These are phyloP conservation scores for Astrothelium macrocarpum DNA, from an alignment of 495 filamentous ascomycete species.

Conservation along the genomic window DNA sequence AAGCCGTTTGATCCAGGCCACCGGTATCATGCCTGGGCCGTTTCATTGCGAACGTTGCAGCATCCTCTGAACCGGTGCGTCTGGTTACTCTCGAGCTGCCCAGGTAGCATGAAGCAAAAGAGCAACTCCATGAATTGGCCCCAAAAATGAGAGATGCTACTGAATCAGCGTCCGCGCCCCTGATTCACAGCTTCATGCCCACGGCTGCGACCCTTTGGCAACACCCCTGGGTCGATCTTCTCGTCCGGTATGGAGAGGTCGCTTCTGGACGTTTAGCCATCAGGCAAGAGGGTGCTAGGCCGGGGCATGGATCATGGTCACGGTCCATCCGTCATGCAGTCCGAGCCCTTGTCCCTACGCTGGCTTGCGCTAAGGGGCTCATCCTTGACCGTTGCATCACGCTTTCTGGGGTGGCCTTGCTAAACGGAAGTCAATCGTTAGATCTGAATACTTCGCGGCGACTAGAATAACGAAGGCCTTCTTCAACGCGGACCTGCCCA, in stretches of 20 bases:
- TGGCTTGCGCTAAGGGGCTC: neutral
- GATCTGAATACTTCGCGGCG: neutral
- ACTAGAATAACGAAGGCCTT: neutral
- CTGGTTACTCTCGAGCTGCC: too few relatives aligned
- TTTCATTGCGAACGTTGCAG: neutral
- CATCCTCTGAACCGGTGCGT: neutral
- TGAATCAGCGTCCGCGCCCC: too few relatives aligned
- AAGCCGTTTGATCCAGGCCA: neutral
- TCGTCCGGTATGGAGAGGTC: neutral
- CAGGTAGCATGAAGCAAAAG: too few relatives aligned
- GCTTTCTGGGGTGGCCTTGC: neutral
- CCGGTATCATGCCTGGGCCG: neutral
- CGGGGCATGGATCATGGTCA: neutral
- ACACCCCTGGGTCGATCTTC: neutral
- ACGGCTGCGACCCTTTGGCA: neutral
- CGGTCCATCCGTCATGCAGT: neutral
- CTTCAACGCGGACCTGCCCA: neutral
- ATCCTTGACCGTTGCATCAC: constrained; percentile 4
- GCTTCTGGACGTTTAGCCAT: neutral
- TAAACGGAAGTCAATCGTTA: constrained; percentile 3
- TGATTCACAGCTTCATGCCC: too few relatives aligned
- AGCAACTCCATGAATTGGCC: too few relatives aligned
- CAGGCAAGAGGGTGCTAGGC: neutral
- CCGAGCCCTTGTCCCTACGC: neutral
- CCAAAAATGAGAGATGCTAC: too few relatives aligned